A percentile compares a stretch with the other conserved stretches of the same genome.
Conservation (phyloP, 805 yeast genomes). For the Schwanniomyces yamadae region DNA sequence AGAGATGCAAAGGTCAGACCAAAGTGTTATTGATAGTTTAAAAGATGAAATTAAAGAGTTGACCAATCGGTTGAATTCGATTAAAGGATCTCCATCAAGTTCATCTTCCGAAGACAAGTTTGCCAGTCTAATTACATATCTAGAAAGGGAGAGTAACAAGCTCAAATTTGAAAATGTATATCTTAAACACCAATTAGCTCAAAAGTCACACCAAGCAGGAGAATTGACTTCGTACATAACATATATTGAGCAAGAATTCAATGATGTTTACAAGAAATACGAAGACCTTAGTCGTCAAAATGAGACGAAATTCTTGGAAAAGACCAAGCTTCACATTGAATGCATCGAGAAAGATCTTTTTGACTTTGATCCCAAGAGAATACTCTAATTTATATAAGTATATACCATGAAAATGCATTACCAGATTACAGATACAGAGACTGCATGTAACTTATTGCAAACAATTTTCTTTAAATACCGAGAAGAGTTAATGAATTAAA, state of each 20-base stretch:
- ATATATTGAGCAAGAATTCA: slow-evolving; percentile 21
- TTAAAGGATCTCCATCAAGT: background rate
- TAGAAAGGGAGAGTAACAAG: slow-evolving; percentile 30
- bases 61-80: slow-evolving; percentile 19
- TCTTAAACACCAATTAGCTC: slow-evolving; percentile 21
- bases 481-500: too few relatives aligned
- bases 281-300: slow-evolving; percentile 3
- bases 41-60: slow-evolving; percentile 32
- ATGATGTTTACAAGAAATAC: slow-evolving; percentile 7
- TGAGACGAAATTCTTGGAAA: slow-evolving; percentile 4
- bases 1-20: slow-evolving; percentile 24
- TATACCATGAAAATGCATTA: too few relatives aligned
- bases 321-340: slow-evolving; percentile 6
- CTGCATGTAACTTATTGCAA: background rate
- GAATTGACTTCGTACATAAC: slow-evolving; percentile 25
- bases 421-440: too few relatives aligned
- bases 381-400: slow-evolving; percentile 3
- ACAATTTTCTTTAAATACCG: too few relatives aligned
- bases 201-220: slow-evolving; percentile 16
- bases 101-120: slow-evolving; percentile 13
- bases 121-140: slow-evolving; percentile 25
- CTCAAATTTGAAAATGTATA: slow-evolving; percentile 35
- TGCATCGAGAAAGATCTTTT: slow-evolving; percentile 13
- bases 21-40: slow-evolving; percentile 25
- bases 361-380: slow-evolving; percentile 15